These are phyloP conservation scores for Malassezia nana DNA, from an alignment of 1,284 basidiomycete species.

Conservation along the genomic window DNA sequence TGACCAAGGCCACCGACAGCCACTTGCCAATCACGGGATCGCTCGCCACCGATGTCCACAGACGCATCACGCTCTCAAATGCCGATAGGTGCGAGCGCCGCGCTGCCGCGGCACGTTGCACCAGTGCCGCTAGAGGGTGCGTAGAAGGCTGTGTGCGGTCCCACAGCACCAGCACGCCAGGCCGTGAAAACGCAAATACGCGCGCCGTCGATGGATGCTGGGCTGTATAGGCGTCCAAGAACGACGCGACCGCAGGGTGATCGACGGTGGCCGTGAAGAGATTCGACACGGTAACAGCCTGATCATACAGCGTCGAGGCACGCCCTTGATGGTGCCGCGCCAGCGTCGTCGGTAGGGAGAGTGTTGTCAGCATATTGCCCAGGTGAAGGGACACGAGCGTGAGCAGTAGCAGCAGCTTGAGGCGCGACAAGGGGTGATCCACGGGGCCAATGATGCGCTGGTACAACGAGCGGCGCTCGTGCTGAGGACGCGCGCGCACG, in stretches of 20 bases:
- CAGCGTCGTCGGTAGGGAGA: constrained; percentile 64
- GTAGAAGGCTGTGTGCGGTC: background rate
- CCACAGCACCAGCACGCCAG: background rate
- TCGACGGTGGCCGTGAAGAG: constrained; percentile 22
- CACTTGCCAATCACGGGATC: constrained; percentile 92
- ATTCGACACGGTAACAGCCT: constrained; percentile 22
- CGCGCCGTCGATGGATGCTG: constrained; percentile 22
- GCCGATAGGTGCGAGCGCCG: constrained; percentile 35
- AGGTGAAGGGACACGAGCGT: constrained; percentile 37
- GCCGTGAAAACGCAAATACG: constrained; percentile 5
- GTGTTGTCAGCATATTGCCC: constrained; percentile 83
- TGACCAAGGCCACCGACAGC: constrained; percentile 77
- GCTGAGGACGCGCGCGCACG: background rate
- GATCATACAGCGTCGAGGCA: constrained; percentile 42
- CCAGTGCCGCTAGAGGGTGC: background rate
- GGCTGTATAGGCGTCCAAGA: constrained; percentile 30
- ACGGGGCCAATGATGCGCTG: constrained; percentile 52
- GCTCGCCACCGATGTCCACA: constrained; percentile 88
- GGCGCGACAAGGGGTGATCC: constrained; percentile 66
- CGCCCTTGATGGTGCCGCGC: constrained; percentile 53
- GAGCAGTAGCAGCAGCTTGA: constrained; percentile 77
- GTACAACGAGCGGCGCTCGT: constrained; percentile 12
- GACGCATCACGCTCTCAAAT: constrained; percentile 77
- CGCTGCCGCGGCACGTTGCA: background rate
- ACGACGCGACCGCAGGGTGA: constrained; percentile 26